Percentiles rank a stretch among this genome's conserved stretches.
Conservation (phyloP, 495 filamentous ascomycete species). For the Rostrohypoxylon terebratum region DNA sequence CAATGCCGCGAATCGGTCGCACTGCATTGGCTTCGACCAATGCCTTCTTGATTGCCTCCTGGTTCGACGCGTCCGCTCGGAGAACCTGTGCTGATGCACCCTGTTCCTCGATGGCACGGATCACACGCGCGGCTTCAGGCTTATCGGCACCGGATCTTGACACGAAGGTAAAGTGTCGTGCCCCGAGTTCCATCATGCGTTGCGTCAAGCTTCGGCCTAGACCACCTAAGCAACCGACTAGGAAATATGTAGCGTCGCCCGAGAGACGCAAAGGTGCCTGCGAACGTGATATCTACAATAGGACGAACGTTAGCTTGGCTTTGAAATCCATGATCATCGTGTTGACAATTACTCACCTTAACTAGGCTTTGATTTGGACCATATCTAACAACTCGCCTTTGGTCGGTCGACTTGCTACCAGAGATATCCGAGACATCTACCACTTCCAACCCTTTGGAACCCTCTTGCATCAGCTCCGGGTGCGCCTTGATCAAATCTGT, state of each 20-base stretch:
- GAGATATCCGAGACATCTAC: no score
- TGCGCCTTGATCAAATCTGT: not conserved
- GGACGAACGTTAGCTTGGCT: not conserved
- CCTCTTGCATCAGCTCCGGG: not conserved
- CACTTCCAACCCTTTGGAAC: no score
- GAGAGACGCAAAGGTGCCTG: slow-evolving; percentile 19
- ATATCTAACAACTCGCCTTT: not conserved
- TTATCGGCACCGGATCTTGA: slow-evolving; percentile 58
- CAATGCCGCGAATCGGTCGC: slow-evolving; percentile 57
- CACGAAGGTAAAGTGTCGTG: slow-evolving; percentile 62
- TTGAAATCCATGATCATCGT: not conserved
- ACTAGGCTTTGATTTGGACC: not conserved
- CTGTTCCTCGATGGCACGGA: slow-evolving; percentile 14
- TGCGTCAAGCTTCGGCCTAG: slow-evolving; percentile 63
- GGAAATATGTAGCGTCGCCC: slow-evolving; percentile 58
- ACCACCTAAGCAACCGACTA: slow-evolving; percentile 68
- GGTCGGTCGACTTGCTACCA: not conserved
- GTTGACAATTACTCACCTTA: not conserved
- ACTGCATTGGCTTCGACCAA: slow-evolving; percentile 29
- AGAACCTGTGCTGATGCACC: slow-evolving; percentile 30
- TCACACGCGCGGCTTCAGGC: slow-evolving; percentile 23
- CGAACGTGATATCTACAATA: slow-evolving; percentile 22
- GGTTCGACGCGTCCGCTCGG: slow-evolving; percentile 31
- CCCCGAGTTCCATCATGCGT: slow-evolving; percentile 63
- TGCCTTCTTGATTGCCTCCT: slow-evolving; percentile 28